Base-by-base conservation (phyloP, 805 yeast genomes). In the Scheffersomyces amazonensis region DNA sequence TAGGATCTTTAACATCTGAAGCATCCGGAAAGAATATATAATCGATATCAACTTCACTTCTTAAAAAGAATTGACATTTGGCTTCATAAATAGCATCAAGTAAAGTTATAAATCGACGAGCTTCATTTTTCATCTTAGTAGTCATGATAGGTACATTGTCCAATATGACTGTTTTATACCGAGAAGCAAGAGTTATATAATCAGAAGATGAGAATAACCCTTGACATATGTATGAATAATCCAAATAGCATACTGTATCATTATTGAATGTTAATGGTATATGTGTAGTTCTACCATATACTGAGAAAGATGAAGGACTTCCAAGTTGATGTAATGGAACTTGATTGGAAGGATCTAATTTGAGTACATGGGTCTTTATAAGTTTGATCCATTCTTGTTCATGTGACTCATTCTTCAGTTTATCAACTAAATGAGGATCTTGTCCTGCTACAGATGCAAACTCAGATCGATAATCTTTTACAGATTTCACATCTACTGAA, bases 71-170 rank as follows among this genome's bases (percentile, higher is more conserved):
- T 47, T 77, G 76, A 51, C 87, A 81, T 48, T 75, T 72, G 13
- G 82, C 72, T 51, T 83, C 89, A 53, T 83, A 83, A 10, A 82
- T 57, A 0, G 88, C 86, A 56, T 83, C 89, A 19, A 83, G 52
- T 15, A 83, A 56, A 0, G 84, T 79, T 36, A 83, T 83, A 49
- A 83, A 76, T 39, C 84, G 58, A 36, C 87, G 62, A 2, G 89
- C 89, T 48, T 82, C 87, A 47, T 80, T 80, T 47, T 79, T 80
- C 77, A 69, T 72, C 33, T 60, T 69, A 3, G 75, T 53, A 1
- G 78, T 73, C 58, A 83, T 56, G 4, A 75, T 63, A 0, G 90
- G 90, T 2, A 83, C 78, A 36, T 77, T 61, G 39, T 80, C 83
- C 15, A 83, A 50, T 3, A 83, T 65, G 20, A 84, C 60, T 2